Evolutionary conservation across 768 basidiomycete species (phyloP).

Genomic region (Macrocybe gigantea): DNA sequence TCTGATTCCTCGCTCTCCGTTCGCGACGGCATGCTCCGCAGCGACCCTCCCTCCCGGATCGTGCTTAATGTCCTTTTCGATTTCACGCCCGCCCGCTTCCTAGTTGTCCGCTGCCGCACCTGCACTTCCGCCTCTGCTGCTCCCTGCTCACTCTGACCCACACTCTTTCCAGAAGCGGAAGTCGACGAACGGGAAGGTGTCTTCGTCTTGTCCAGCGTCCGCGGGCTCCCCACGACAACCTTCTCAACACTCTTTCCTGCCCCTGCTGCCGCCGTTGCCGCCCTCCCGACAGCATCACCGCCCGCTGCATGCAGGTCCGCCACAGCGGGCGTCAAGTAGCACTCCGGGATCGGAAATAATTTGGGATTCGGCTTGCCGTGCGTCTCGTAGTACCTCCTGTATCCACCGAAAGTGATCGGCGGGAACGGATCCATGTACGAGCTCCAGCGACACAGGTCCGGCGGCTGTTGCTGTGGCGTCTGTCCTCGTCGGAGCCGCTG

Average conservation of each 20-base stretch:
- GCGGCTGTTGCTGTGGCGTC: conserved; percentile 19
- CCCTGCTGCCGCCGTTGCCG: conserved; percentile 4
- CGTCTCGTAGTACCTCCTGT: conserved; percentile 30
- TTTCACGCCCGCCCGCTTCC: no score
- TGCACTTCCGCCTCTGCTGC: no score
- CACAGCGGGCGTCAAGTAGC: conserved; percentile 25
- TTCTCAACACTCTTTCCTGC: conserved; percentile 1
- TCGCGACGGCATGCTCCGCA: no score
- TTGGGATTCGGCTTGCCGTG: conserved; percentile 12
- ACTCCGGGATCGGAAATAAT: conserved; percentile 26
- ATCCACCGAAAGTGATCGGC: conserved; percentile 33
- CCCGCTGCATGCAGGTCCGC: conserved; percentile 4
- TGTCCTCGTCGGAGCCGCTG: conserved; percentile 15
- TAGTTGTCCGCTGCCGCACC: no score
- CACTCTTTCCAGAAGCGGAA: no score
- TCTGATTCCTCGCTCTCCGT: no score
- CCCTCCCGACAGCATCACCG: conserved; percentile 6
- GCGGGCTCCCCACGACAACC: no score
- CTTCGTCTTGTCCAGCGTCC: no score
- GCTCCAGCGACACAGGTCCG: conserved; percentile 29
- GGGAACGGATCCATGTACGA: conserved; percentile 33
- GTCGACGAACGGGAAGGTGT: no score
- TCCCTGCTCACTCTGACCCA: no score
- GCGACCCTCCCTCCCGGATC: no score
- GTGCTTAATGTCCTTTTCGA: no score